Conservation (phyloP, 352 stramenopile genomes). For the Aphanomyces euteiches region DNA sequence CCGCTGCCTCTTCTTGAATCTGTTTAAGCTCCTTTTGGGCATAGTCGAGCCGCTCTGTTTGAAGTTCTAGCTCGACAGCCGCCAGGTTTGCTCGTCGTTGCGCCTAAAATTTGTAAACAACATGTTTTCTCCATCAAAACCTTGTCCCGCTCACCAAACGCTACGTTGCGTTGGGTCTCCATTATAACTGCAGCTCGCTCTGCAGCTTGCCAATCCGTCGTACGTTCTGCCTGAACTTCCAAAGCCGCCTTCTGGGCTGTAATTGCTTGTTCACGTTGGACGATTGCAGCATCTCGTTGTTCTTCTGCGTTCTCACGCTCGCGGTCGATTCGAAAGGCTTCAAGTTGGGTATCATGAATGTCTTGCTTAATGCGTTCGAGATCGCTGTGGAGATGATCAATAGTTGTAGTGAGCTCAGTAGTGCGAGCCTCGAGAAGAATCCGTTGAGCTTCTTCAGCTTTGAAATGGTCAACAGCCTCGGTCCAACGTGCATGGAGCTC, state of each 20-base stretch:
- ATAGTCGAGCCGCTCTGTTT: slow-evolving; percentile 43
- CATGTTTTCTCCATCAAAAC: not conserved
- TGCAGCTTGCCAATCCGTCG: slow-evolving; percentile 52
- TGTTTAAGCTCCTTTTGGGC: slow-evolving; percentile 53
- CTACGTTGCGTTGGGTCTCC: slow-evolving; percentile 66
- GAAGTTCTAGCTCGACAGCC: slow-evolving; percentile 46
- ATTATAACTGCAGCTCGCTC: slow-evolving; percentile 54
- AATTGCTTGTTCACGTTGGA: slow-evolving; percentile 34
- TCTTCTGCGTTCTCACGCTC: slow-evolving; percentile 36
- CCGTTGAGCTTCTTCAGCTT: slow-evolving; percentile 9
- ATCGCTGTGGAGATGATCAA: slow-evolving; percentile 36
- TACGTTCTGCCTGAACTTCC: slow-evolving; percentile 43
- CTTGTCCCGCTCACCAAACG: slow-evolving; percentile 49
- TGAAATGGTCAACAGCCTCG: slow-evolving; percentile 5
- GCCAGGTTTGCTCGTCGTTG: slow-evolving; percentile 44
- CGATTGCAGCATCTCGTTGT: slow-evolving; percentile 38
- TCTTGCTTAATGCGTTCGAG: slow-evolving; percentile 29
- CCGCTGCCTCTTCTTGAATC: slow-evolving; percentile 54
- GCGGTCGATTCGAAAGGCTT: slow-evolving; percentile 28
- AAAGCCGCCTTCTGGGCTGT: slow-evolving; percentile 39
- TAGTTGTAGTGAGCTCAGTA: slow-evolving; percentile 37
- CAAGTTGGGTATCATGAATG: slow-evolving; percentile 20
- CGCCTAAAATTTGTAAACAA: slow-evolving; percentile 22
- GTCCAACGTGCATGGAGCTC: slow-evolving; percentile 14
- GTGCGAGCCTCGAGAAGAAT: slow-evolving; percentile 44